phyloP scores from a whole-genome alignment of 441 rosid genomes.

The Erysimum cheiri region DNA sequence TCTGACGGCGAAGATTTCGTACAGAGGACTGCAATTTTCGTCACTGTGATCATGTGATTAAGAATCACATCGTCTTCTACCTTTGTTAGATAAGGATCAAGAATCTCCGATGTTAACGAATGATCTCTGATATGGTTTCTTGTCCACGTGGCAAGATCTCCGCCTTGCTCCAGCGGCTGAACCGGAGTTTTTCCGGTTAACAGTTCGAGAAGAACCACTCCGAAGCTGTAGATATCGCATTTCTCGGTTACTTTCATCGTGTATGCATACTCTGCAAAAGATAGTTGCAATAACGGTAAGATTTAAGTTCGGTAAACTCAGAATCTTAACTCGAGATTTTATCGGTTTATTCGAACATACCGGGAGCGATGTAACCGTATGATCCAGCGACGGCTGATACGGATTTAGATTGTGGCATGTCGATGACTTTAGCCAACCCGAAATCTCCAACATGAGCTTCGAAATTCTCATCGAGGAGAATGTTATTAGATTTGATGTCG shows the following conservation, averaged over 20 bases:
- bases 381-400: conserved; percentile 98
- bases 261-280: conserved; percentile 82
- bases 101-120: conserved; percentile 60
- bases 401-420: conserved; percentile 97
- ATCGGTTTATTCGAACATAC: conserved; percentile 46
- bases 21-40: conserved; percentile 81
- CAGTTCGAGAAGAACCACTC: conserved; percentile 88
- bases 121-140: conserved; percentile 65
- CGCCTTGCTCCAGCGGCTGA: conserved; percentile 85
- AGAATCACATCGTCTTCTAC: conserved; percentile 63
- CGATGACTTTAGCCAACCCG: conserved; percentile 94
- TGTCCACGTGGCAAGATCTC: conserved; percentile 82
- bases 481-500: conserved; percentile 92
- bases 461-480: conserved; percentile 80
- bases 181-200: conserved; percentile 88
- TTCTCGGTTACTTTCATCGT: conserved; percentile 97
- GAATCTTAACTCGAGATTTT: background rate
- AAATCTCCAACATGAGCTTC: conserved; percentile 99
- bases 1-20: conserved; percentile 74
- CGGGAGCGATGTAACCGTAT: conserved; percentile 97
- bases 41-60: conserved; percentile 75
- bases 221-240: conserved; percentile 95
- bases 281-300: conserved; percentile 3
- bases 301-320: background rate
- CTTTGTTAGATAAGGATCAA: conserved; percentile 68